A percentile compares a stretch with the other conserved stretches of the same genome.
phyloP scores from a whole-genome alignment of 768 basidiomycete species.

The Amanita jacksonii region DNA sequence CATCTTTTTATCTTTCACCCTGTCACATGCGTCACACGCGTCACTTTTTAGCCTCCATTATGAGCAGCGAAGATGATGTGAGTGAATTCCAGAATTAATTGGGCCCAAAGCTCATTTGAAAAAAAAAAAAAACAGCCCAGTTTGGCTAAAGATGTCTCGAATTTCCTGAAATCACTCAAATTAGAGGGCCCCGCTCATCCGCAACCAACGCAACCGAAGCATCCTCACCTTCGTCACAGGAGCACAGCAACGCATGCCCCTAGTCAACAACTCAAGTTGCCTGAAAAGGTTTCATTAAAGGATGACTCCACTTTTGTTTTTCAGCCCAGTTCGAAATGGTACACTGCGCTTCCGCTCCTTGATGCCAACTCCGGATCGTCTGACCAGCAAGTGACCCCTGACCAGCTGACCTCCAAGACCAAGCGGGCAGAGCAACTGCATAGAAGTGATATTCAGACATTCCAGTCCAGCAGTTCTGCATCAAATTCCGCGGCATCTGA shows the following conservation, averaged over 20 bases:
- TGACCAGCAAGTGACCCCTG: conserved; percentile 12
- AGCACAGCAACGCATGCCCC: no score
- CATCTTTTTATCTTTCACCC: neutral
- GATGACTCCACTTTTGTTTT: conserved; percentile 28
- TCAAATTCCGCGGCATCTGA: conserved; percentile 65
- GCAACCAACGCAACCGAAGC: conserved; percentile 11
- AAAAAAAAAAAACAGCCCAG: conserved; percentile 20
- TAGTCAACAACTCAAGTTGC: conserved; percentile 18
- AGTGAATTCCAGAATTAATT: no score
- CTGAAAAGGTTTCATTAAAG: conserved; percentile 26
- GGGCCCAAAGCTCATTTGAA: no score
- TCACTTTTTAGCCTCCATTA: no score
- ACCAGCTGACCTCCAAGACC: conserved; percentile 34
- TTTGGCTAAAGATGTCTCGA: conserved; percentile 36
- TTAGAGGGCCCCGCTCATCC: conserved; percentile 16
- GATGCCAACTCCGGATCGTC: conserved; percentile 13
- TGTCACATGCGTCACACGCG: no score
- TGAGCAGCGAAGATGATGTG: no score
- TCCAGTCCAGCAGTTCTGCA: conserved; percentile 41
- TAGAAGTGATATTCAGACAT: conserved; percentile 30
- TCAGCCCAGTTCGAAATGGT: conserved; percentile 45
- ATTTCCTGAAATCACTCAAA: conserved; percentile 35
- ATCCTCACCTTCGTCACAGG: no score
- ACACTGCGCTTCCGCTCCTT: conserved; percentile 35
- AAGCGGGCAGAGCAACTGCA: conserved; percentile 42